phyloP scores from a whole-genome alignment of 148 eudicot genomes.

The Hydrangea macrophylla region DNA sequence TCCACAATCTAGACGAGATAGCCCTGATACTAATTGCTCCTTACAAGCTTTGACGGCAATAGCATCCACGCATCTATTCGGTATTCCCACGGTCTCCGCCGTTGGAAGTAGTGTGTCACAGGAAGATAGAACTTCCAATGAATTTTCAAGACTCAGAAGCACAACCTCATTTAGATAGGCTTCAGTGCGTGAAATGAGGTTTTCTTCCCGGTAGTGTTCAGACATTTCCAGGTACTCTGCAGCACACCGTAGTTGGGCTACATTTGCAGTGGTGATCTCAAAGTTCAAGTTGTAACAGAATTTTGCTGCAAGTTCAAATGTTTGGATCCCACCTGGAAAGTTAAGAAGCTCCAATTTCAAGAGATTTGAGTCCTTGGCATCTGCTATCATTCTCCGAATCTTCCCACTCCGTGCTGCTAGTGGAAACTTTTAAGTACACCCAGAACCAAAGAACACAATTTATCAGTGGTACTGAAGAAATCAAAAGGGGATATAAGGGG shows the following conservation, averaged over 20 bases:
- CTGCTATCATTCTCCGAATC: slow-evolving; percentile 58
- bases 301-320: slow-evolving; percentile 64
- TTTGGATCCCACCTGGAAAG: slow-evolving; percentile 55
- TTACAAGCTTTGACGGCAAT: slow-evolving; percentile 48
- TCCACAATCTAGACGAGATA: slow-evolving; percentile 35
- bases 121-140: slow-evolving; percentile 45
- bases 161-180: slow-evolving; percentile 53
- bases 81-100: slow-evolving; percentile 46
- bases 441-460: not conserved
- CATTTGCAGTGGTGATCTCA: slow-evolving; percentile 55
- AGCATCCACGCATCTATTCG: slow-evolving; percentile 41
- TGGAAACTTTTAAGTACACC: slow-evolving; percentile 53
- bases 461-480: slow-evolving; percentile 9
- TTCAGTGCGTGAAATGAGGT: slow-evolving; percentile 54
- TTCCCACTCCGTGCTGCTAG: slow-evolving; percentile 66
- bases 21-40: slow-evolving; percentile 53
- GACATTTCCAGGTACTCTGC: slow-evolving; percentile 70
- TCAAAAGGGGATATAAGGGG: not conserved
- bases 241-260: slow-evolving; percentile 56
- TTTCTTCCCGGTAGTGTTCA: slow-evolving; percentile 52
- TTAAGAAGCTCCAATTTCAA: slow-evolving; percentile 47
- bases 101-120: slow-evolving; percentile 45
- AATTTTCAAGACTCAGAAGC: slow-evolving; percentile 48
- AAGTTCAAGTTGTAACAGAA: slow-evolving; percentile 67
- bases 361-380: slow-evolving; percentile 35